Percentiles rank a stretch among this genome's conserved stretches.
phyloP scores from a whole-genome alignment of 169 alveolate species.

The Cryptosporidium muris region DNA sequence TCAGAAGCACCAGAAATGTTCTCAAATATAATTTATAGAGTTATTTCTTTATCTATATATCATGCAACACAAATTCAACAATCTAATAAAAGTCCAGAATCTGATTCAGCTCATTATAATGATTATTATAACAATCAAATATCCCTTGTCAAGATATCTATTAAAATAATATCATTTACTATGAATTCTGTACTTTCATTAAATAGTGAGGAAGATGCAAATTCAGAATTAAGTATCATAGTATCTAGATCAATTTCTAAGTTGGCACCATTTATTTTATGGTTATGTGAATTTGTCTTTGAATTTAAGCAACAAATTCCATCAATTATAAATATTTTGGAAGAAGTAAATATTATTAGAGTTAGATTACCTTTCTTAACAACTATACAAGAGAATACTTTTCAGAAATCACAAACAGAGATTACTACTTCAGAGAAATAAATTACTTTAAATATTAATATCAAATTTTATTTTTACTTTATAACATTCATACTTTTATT shows the following conservation, averaged over 20 bases:
- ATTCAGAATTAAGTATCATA: neutral
- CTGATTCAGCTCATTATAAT: too few relatives aligned
- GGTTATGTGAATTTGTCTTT: constrained; percentile 65
- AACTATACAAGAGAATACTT: neutral
- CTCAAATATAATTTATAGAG: too few relatives aligned
- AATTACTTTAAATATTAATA: neutral
- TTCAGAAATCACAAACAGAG: neutral
- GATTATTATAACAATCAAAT: too few relatives aligned
- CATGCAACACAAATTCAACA: too few relatives aligned
- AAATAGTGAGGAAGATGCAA: constrained; percentile 2
- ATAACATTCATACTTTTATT: neutral
- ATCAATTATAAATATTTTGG: constrained; percentile 17
- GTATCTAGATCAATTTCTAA: constrained; percentile 15
- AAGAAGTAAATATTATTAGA: constrained; percentile 51
- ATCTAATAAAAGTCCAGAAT: too few relatives aligned
- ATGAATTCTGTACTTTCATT: constrained; percentile 8
- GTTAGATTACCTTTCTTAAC: constrained; percentile 45
- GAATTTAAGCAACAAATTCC: constrained; percentile 43
- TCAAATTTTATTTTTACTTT: neutral
- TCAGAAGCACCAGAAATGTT: neutral
- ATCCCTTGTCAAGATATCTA: neutral
- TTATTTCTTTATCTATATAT: neutral
- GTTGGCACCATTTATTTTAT: constrained; percentile 13
- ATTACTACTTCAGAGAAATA: too few relatives aligned
- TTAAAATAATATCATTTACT: constrained; percentile 18